Base-by-base conservation (phyloP, 129 eudicot species). In the Ambrosia artemisiifolia region DNA sequence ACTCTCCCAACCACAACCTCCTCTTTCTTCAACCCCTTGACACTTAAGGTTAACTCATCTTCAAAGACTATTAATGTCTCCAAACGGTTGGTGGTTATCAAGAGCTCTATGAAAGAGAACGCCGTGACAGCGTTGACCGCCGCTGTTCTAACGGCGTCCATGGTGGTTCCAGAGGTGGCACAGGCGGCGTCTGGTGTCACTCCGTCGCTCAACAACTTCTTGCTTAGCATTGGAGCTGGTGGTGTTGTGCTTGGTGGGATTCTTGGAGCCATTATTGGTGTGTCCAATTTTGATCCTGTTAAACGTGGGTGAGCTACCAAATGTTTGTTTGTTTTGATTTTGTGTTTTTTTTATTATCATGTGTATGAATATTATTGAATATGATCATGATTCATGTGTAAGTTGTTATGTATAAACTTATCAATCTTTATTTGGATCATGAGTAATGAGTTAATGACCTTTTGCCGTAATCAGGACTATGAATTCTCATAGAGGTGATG, bases 271-370 rank as follows among this genome's bases (percentile, higher is more conserved):
- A 65, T 92, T 13, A 33, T 86, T 33, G 97, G 88, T 49, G 96
- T 92, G 7, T 78, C 97, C 64, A 88, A 86, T 77, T 92, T 92
- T 59, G 96, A 92, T 63, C 97, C 97, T 34, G 97, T 92, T 69
- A 88, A 86, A 85, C 75, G 97, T 43, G 69, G 78, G 48, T 91
- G 72, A 72, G 9, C 6, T 4, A 7, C 7, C 28, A 24, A 24
- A 24, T 36, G 6, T 36, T 36, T 38, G 43, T 38, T 1, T 38
- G 43, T 5, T 38, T 4, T 38, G 43, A 5, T 36, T 24, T 0
- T 0, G 0, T 24, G 0, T 0, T 24, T 0, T 24, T 24, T 24
- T 24, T 24, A 24, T 9, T 44, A 10, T 42, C 10, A 11, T 44
- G 49, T 44, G 49, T 44, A 44, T 44, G 49, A 44, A 24, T 24